Conservation (phyloP, 2,329 filamentous ascomycete genomes). For the Didymella pinodella region DNA sequence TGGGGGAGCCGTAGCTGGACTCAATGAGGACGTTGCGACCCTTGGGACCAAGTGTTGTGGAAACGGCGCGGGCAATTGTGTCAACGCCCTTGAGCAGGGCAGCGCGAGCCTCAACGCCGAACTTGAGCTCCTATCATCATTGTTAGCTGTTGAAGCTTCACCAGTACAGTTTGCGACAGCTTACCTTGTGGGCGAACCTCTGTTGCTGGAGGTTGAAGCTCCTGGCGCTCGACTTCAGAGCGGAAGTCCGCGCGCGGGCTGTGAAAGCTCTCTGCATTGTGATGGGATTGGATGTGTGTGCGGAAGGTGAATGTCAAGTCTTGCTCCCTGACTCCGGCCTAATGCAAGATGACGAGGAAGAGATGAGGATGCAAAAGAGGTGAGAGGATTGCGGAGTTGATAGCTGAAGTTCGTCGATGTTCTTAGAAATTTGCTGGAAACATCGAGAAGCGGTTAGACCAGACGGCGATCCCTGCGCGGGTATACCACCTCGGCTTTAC, state of each 20-base stretch:
- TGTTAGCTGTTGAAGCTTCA: constrained; percentile 13
- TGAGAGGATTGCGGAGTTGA: constrained; percentile 34
- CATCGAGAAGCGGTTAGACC: constrained; percentile 30
- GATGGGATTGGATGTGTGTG: constrained; percentile 38
- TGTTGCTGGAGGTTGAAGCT: constrained; percentile 82
- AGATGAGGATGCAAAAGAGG: constrained; percentile 30
- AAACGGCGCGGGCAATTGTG: constrained; percentile 93
- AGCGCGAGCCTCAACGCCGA: constrained; percentile 92
- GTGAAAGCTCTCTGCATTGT: constrained; percentile 96
- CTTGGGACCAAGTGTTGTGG: constrained; percentile 96
- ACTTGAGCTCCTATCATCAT: constrained; percentile 83
- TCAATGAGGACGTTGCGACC: constrained; percentile 98
- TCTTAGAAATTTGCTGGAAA: constrained; percentile 33
- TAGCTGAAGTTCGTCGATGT: constrained; percentile 22
- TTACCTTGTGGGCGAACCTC: constrained; percentile 96
- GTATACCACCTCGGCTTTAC: constrained; percentile 18
- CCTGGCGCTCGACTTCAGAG: constrained; percentile 71
- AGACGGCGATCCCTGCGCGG: constrained; percentile 16
- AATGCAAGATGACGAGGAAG: constrained; percentile 46
- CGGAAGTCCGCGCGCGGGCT: constrained; percentile 79
- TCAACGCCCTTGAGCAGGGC: constrained; percentile 92
- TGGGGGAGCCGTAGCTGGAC: constrained; percentile 97
- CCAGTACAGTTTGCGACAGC: not conserved
- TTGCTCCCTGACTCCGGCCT: constrained; percentile 49
- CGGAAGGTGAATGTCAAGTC: constrained; percentile 36